Conservation (phyloP, 805 yeast species). For the Nematodospora valgi region DNA sequence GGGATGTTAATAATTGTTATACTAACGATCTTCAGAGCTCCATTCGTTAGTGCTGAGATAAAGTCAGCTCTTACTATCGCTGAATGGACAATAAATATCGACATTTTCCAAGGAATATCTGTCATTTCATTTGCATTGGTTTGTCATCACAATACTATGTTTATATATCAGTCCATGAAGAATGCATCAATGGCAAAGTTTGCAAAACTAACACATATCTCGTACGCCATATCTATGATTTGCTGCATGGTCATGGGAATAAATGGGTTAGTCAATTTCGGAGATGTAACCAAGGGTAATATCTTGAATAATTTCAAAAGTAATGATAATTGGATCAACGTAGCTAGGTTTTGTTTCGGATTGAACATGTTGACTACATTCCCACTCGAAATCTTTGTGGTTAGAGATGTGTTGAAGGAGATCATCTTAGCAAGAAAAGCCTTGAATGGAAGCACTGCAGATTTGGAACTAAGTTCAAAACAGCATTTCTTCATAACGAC, state of each 20-base stretch:
- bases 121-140: conserved; percentile 94
- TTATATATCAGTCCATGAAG: conserved; percentile 80
- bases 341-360: conserved; percentile 90
- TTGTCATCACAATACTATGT: conserved; percentile 91
- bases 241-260: conserved; percentile 77
- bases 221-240: conserved; percentile 76
- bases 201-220: conserved; percentile 73
- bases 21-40: conserved; percentile 73
- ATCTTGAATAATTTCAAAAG: conserved; percentile 82
- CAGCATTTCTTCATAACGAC: conserved; percentile 68
- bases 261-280: conserved; percentile 73
- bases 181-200: conserved; percentile 76
- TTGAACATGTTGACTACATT: conserved; percentile 89
- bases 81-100: conserved; percentile 54
- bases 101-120: conserved; percentile 85
- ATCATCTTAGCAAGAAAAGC: conserved; percentile 33
- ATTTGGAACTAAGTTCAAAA: conserved; percentile 38
- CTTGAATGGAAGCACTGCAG: conserved; percentile 25
- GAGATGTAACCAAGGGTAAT: conserved; percentile 79
- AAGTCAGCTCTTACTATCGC: conserved; percentile 46
- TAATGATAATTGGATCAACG: conserved; percentile 69
- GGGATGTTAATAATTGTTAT: conserved; percentile 79
- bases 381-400: conserved; percentile 87
- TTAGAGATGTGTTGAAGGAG: conserved; percentile 81
- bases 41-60: conserved; percentile 45